Percentiles rank a stretch among this genome's conserved stretches.
These are phyloP conservation scores for Podospora didyma DNA, from an alignment of 495 filamentous ascomycete species.

Conservation along the genomic window DNA sequence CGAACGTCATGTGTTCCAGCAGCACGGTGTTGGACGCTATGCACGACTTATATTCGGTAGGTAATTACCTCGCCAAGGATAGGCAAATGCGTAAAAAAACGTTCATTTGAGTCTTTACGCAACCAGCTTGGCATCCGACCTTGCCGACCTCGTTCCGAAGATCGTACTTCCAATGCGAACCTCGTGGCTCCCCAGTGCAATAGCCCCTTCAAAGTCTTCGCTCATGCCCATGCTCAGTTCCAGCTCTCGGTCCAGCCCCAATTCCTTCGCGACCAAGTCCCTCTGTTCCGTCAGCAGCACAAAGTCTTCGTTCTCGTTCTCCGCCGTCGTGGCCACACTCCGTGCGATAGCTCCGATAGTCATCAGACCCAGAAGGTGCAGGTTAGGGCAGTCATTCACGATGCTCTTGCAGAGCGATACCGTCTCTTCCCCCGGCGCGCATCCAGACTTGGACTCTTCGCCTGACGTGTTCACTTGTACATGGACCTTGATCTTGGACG, in stretches of 20 bases:
- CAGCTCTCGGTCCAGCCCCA: slow-evolving; percentile 37
- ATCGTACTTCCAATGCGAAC: slow-evolving; percentile 95
- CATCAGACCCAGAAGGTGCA: slow-evolving; percentile 82
- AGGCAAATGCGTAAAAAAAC: too few relatives aligned
- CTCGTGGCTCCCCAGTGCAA: slow-evolving; percentile 78
- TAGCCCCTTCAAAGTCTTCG: slow-evolving; percentile 88
- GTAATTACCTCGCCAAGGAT: too few relatives aligned
- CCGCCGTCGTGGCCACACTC: slow-evolving; percentile 62
- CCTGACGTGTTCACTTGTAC: slow-evolving; percentile 95
- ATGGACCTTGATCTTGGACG: slow-evolving; percentile 63
- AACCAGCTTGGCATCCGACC: slow-evolving; percentile 61
- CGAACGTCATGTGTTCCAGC: too few relatives aligned
- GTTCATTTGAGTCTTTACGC: slow-evolving; percentile 22
- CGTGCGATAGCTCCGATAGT: slow-evolving; percentile 93
- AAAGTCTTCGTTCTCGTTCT: slow-evolving; percentile 91
- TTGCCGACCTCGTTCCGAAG: slow-evolving; percentile 77
- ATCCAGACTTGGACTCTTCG: slow-evolving; percentile 79
- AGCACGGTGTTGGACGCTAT: too few relatives aligned
- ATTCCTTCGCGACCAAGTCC: slow-evolving; percentile 52
- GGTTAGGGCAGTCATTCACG: slow-evolving; percentile 61
- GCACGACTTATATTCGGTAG: too few relatives aligned
- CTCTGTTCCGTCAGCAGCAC: slow-evolving; percentile 60
- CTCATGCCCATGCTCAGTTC: slow-evolving; percentile 81
- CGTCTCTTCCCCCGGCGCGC: slow-evolving; percentile 57
- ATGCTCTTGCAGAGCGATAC: slow-evolving; percentile 63